Evolutionary conservation across 2,329 filamentous ascomycete genomes (phyloP), one percentile per base, ranked within the genome.

Genomic region (Aspergillus unguis): DNA sequence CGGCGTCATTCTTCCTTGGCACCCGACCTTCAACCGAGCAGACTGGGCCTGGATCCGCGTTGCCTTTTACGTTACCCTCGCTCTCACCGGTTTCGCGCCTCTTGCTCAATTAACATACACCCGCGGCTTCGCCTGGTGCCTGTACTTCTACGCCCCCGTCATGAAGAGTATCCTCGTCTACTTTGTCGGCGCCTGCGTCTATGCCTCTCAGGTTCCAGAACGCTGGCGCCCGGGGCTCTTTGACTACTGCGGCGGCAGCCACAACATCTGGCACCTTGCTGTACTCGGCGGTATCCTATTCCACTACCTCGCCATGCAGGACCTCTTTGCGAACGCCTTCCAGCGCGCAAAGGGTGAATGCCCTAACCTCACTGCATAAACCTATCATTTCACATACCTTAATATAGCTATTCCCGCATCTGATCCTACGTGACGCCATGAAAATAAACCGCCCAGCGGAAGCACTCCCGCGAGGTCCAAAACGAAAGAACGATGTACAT

Each of bases 241-340:
- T 63, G 94, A 99, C 72, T 97, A 97, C 69, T 81, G 95, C 37
- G 94, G 94, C 36, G 92, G 90, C 42, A 95, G 90, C 70, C 94
- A 99, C 75, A 99, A 99, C 71, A 85, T 99, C 53, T 99, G 94
- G 94, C 94, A 99, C 72, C 74, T 95, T 32, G 94, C 94, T 6
- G 94, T 99, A 8, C 77, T 99, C 28, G 90, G 92, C 11, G 94
- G 94, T 8, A 99, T 99, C 53, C 73, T 97, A n/a, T 97, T 96
- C 70, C 94, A 99, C 72, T 99, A 97, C 74, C 81, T 82, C 25
- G 94, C 94, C 17, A 96, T 99, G 92, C 89, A 96, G 71, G 83
- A 91, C 51, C 94, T 99, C 72, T 99, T 99, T 66, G 80, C 87
- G 4, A 81, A 80, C 37, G 89, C 89, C 8, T 92, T 92, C 71